Conservation (phyloP, 257 asterid genomes). For the Lantana camara region DNA sequence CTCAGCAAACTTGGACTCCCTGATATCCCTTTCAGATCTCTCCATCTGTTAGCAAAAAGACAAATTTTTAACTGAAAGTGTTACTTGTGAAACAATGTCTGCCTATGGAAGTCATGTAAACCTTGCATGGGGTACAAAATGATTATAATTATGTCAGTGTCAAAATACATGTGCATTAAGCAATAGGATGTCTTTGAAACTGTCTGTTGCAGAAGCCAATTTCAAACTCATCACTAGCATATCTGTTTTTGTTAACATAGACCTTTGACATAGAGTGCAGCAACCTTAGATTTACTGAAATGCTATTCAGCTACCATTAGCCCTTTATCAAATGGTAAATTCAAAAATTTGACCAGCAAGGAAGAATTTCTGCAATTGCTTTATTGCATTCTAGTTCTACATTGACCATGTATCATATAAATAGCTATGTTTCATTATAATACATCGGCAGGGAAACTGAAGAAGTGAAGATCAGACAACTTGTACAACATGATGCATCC, state of each 20-base stretch:
- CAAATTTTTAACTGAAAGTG: neutral
- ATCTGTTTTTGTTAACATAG: neutral
- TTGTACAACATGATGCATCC: neutral
- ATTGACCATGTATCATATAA: neutral
- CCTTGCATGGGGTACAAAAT: neutral
- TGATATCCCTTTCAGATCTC: conserved; percentile 62
- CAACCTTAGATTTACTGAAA: neutral
- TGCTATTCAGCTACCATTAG: neutral
- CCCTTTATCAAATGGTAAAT: neutral
- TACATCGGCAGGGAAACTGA: neutral
- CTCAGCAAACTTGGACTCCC: conserved; percentile 70
- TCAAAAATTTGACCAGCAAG: neutral
- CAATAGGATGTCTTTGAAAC: neutral
- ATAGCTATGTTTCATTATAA: neutral
- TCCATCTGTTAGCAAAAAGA: conserved; percentile 49
- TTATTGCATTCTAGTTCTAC: neutral
- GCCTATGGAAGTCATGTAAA: conserved; percentile 6
- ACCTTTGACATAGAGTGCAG: neutral
- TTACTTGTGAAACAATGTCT: neutral
- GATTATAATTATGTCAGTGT: conserved; percentile 20
- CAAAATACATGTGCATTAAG: conserved; percentile 4
- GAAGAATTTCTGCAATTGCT: neutral
- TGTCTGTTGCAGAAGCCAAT: conserved; percentile 16
- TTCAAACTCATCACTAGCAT: neutral
- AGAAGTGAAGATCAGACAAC: neutral